A percentile compares a stretch with the other conserved stretches of the same genome.
phyloP scores from a whole-genome alignment of 768 basidiomycete genomes.

The Kondoa subrosea region DNA sequence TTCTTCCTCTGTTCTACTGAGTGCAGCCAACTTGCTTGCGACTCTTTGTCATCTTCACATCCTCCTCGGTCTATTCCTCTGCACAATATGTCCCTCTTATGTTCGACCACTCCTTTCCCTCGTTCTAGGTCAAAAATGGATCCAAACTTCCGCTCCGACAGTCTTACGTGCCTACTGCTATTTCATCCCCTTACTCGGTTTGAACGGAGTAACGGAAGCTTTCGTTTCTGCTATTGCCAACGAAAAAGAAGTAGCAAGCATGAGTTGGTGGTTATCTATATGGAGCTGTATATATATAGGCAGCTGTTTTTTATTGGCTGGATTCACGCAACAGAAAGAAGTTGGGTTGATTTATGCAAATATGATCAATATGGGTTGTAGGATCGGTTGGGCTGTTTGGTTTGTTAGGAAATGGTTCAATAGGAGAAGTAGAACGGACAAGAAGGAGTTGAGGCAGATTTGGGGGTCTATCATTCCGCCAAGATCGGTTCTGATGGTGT shows the following conservation, averaged over 20 bases:
- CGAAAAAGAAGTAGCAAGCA: constrained; percentile 47
- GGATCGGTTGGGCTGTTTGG: constrained; percentile 20
- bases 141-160: constrained; percentile 52
- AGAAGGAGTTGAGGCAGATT: neutral
- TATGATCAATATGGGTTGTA: constrained; percentile 25
- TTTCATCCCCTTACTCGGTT: constrained; percentile 74
- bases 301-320: constrained; percentile 38
- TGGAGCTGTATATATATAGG: constrained; percentile 55
- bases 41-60: constrained; percentile 20
- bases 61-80: constrained; percentile 37
- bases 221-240: constrained; percentile 67
- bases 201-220: constrained; percentile 83
- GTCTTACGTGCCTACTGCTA: constrained; percentile 65
- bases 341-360: constrained; percentile 27
- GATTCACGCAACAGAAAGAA: constrained; percentile 42
- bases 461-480: neutral
- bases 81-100: constrained; percentile 59
- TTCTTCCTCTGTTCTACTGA: constrained; percentile 1
- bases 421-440: neutral
- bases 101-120: constrained; percentile 51
- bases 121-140: constrained; percentile 45
- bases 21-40: constrained; percentile 4
- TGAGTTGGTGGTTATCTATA: constrained; percentile 58
- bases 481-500: neutral
- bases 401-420: constrained; percentile 8